Evolutionary conservation across 2,329 filamentous ascomycete genomes (phyloP).

Genomic region (Paecilomyces variotii): DNA sequence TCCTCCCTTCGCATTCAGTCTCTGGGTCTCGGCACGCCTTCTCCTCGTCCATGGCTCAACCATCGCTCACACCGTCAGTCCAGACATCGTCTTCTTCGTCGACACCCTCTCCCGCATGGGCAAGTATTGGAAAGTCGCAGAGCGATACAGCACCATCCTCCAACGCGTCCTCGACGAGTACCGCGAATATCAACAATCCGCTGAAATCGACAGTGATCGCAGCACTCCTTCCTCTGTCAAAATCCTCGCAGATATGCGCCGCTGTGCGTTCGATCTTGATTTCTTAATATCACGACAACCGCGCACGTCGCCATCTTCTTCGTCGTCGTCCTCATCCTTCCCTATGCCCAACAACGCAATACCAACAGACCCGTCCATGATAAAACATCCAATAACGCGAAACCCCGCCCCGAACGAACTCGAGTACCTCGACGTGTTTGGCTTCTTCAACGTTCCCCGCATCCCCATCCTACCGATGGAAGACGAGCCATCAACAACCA

Average conservation of each 20-base stretch:
- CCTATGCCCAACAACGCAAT: conserved; percentile 21
- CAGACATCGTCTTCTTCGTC: conserved; percentile 73
- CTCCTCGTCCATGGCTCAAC: conserved; percentile 86
- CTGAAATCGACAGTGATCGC: conserved; percentile 55
- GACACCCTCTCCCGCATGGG: conserved; percentile 75
- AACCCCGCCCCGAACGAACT: conserved; percentile 72
- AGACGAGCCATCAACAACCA: conserved; percentile 2
- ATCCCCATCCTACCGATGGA: conserved; percentile 43
- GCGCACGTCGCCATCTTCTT: conserved; percentile 24
- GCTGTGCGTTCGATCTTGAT: conserved; percentile 83
- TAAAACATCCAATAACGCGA: conserved; percentile 44
- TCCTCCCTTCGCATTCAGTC: conserved; percentile 81
- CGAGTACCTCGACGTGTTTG: conserved; percentile 87
- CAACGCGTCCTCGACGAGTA: conserved; percentile 82
- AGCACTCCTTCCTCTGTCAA: conserved; percentile 75
- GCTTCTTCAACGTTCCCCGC: conserved; percentile 86
- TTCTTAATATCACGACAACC: conserved; percentile 82
- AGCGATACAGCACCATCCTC: conserved; percentile 70
- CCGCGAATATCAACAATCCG: conserved; percentile 61
- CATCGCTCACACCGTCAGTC: conserved; percentile 72
- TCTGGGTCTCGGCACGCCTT: conserved; percentile 85
- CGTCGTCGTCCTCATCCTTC: conserved; percentile 23
- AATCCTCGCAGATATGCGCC: conserved; percentile 84
- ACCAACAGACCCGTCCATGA: conserved; percentile 9
- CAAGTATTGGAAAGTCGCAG: conserved; percentile 75